Conservation (phyloP, 208 protist species). For the Acanthamoeba lenticulata region DNA sequence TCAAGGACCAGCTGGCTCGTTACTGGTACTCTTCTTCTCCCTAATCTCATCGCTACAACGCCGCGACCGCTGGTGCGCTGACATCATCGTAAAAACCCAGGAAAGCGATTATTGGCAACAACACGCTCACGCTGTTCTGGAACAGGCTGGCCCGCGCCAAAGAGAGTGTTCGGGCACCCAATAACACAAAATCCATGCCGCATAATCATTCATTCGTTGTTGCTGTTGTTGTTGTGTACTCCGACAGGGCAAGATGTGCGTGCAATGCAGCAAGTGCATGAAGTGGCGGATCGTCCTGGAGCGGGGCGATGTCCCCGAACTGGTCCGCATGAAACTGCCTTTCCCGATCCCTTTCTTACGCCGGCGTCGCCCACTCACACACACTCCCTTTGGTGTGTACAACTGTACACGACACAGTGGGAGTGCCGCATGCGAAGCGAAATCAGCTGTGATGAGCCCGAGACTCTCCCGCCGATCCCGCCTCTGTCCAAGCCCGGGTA, state of each 20-base stretch:
- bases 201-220: not conserved
- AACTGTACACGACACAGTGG: no score
- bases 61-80: not conserved
- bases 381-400: no score
- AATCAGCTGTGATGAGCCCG: no score
- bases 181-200: no score
- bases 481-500: no score
- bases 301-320: not conserved
- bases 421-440: no score
- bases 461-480: no score
- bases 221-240: not conserved
- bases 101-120: not conserved
- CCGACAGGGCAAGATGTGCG: not conserved
- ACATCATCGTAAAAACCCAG: not conserved
- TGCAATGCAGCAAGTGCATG: not conserved
- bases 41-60: not conserved
- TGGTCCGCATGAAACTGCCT: not conserved
- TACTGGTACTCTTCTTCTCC: not conserved
- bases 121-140: not conserved
- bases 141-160: not conserved
- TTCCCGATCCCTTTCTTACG: no score
- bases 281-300: not conserved
- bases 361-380: no score
- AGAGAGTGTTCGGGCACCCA: no score
- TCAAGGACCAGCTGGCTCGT: not conserved